Percentiles rank a stretch among this genome's conserved stretches.
Conservation (phyloP, 192 early-diverging fungal species). For the Linnemannia hyalina region DNA sequence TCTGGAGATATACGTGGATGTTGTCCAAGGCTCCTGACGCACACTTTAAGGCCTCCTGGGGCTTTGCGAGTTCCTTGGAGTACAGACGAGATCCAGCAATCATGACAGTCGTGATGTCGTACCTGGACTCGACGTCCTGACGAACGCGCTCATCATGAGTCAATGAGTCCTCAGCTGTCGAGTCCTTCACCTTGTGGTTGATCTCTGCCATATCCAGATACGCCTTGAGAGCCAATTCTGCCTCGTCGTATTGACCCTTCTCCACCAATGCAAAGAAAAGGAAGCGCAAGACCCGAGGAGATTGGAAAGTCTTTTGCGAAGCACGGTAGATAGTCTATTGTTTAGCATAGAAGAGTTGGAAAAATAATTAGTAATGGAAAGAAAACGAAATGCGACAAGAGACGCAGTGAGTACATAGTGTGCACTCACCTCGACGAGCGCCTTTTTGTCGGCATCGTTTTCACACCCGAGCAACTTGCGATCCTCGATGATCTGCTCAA, state of each 20-base stretch:
- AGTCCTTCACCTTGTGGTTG: slow-evolving; percentile 43
- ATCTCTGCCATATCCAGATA: slow-evolving; percentile 70
- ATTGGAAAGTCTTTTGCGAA: slow-evolving; percentile 77
- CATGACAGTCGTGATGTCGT: slow-evolving; percentile 37
- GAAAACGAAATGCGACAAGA: not conserved
- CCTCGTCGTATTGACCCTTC: slow-evolving; percentile 83
- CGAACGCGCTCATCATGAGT: slow-evolving; percentile 33
- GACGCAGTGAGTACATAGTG: not conserved
- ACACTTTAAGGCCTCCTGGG: slow-evolving; percentile 15
- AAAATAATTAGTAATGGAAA: not conserved
- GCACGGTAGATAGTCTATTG: slow-evolving; percentile 71
- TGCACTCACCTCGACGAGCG: slow-evolving; percentile 63
- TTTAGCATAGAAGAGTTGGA: not conserved
- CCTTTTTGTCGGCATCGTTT: slow-evolving; percentile 65
- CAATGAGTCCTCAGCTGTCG: slow-evolving; percentile 12
- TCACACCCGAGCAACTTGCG: slow-evolving; percentile 66
- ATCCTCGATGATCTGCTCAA: slow-evolving; percentile 74
- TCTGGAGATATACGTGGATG: slow-evolving; percentile 40
- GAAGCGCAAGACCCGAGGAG: slow-evolving; percentile 75
- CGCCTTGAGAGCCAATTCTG: slow-evolving; percentile 72
- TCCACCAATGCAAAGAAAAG: slow-evolving; percentile 68
- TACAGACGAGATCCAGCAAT: slow-evolving; percentile 43
- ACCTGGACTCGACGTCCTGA: slow-evolving; percentile 39
- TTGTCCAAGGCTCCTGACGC: slow-evolving; percentile 22
- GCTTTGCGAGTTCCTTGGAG: slow-evolving; percentile 33